phyloP scores from a whole-genome alignment of 116 monocot genomes.

The Iris pallida region DNA sequence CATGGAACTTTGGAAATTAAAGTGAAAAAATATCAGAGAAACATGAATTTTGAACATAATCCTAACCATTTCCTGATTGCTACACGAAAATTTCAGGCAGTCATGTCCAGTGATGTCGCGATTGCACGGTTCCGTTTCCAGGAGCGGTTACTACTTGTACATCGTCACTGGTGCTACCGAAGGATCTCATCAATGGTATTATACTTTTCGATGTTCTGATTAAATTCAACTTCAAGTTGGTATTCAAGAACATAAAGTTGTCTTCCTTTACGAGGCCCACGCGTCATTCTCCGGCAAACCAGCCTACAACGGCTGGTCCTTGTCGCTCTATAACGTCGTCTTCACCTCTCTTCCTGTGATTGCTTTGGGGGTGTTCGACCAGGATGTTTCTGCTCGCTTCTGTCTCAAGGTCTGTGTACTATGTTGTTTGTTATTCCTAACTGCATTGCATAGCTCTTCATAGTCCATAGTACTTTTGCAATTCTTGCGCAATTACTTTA shows the following conservation, averaged over 20 bases:
- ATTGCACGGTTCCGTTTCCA: constrained; percentile 72
- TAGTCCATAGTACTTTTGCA: no score
- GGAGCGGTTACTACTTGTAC: constrained; percentile 61
- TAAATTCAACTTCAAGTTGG: neutral
- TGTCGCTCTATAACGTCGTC: constrained; percentile 70
- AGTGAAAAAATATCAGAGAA: no score
- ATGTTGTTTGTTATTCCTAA: no score
- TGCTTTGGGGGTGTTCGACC: constrained; percentile 83
- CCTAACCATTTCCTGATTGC: no score
- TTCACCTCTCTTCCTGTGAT: constrained; percentile 88
- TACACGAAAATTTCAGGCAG: constrained; percentile 64
- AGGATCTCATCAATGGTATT: constrained; percentile 70
- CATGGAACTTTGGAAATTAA: no score
- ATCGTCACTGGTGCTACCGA: constrained; percentile 77
- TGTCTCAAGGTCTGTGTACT: constrained; percentile 65
- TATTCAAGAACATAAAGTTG: constrained; percentile 63
- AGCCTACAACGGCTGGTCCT: constrained; percentile 76
- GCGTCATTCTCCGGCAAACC: constrained; percentile 75
- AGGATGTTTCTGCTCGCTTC: constrained; percentile 78
- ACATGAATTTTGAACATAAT: no score
- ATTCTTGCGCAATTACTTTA: no score
- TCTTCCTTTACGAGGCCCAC: constrained; percentile 64
- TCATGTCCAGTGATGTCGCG: constrained; percentile 70
- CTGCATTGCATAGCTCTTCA: no score
- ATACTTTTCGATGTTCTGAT: neutral